Percentiles rank a stretch among this genome's conserved stretches.
Evolutionary conservation across 805 yeast species (phyloP).

Genomic region (Candida methanosorbosa): DNA sequence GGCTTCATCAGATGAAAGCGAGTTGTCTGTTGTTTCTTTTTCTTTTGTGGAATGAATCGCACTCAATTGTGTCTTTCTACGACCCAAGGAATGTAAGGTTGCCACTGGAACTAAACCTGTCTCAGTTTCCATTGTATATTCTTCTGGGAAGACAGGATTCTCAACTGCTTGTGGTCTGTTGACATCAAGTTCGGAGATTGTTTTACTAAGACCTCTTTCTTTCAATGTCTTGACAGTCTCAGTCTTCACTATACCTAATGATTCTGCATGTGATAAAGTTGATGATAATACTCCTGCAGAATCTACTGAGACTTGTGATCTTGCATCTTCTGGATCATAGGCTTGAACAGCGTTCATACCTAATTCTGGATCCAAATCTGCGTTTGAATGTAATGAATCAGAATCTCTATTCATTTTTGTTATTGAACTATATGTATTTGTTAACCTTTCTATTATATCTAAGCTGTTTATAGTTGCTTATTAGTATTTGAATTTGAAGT

Average conservation of each 20-base stretch:
- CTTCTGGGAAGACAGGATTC: slow-evolving; percentile 84
- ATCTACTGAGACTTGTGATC: slow-evolving; percentile 30
- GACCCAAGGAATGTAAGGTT: slow-evolving; percentile 61
- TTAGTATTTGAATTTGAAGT: too few relatives aligned
- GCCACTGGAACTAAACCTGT: slow-evolving; percentile 83
- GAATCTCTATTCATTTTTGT: neutral
- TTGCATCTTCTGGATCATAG: slow-evolving; percentile 39
- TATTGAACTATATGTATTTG: neutral
- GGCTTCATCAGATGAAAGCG: slow-evolving; percentile 20
- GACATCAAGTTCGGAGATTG: slow-evolving; percentile 45
- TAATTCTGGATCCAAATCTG: slow-evolving; percentile 7
- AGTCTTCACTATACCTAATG: slow-evolving; percentile 40
- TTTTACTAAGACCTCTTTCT: slow-evolving; percentile 51
- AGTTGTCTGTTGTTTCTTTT: slow-evolving; percentile 14
- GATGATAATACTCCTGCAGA: slow-evolving; percentile 16
- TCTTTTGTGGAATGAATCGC: slow-evolving; percentile 14
- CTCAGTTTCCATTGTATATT: slow-evolving; percentile 77
- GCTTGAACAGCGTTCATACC: slow-evolving; percentile 24
- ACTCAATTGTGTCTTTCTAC: slow-evolving; percentile 25
- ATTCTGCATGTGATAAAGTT: slow-evolving; percentile 22
- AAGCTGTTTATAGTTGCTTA: too few relatives aligned
- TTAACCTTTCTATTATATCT: too few relatives aligned
- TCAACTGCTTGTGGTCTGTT: slow-evolving; percentile 44
- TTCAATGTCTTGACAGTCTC: slow-evolving; percentile 69
- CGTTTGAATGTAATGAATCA: slow-evolving; percentile 1